Base-by-base conservation (phyloP, 2,329 filamentous ascomycete genomes). In the Talaromyces sp. region DNA sequence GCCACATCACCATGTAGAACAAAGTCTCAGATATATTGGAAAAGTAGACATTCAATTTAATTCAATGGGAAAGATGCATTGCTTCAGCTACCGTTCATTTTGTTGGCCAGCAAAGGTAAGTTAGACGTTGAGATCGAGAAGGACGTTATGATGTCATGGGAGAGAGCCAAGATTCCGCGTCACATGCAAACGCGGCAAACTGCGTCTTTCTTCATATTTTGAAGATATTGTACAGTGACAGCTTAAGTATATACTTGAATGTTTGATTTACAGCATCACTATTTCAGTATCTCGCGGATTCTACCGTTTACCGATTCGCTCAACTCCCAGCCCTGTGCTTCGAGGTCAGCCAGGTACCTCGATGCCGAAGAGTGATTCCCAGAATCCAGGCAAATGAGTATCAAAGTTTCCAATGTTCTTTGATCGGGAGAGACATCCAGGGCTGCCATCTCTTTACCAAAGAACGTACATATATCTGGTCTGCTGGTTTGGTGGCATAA, bases 331-430 rank as follows among this genome's bases (percentile, higher is more conserved):
- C 66, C 67, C 13, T 70, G 69, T 37, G 67, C 66, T 7, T 66
- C 58, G 57, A 76, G 63, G 55, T 77, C 74, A 41, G 70, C 60
- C 51, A 74, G 64, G 60, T 76, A 77, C 62, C 69, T 70, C 59
- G 68, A 70, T 1, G 69, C 73, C 5, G 72, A 73, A 53, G 66
- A 63, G 60, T 69, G 74, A 45, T 71, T 73, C 5, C 63, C 65
- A 8, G 65, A 61, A 7, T 74, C 69, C 4, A 83, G 63, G 64
- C 84, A 88, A 43, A 84, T 76, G 11, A 84, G 68, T 15, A 88
- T 80, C 10, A 88, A 72, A 4, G 80, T 76, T 63, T 88, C 84
- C 63, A 88, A 88, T 0, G 85, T 88, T 17, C 80, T 63, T n/a
- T 72, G 66, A 60, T 85, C 78, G 0, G 86, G 84, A 15, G 74